These are phyloP conservation scores for Colletotrichum coccodes DNA, from an alignment of 2,329 filamentous ascomycete genomes.

Conservation along the genomic window DNA sequence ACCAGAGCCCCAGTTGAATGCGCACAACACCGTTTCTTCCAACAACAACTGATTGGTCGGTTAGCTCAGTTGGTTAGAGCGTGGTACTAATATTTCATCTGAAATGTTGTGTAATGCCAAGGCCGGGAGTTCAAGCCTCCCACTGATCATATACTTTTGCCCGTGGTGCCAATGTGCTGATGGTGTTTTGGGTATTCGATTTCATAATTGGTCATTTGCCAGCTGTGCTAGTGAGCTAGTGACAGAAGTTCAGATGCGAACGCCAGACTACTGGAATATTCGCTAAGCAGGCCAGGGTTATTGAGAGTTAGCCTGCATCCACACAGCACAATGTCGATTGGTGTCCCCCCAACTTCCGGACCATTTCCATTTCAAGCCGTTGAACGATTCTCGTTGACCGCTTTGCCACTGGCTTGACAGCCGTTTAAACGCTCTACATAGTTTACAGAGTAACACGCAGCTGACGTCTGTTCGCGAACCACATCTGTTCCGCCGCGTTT, in stretches of 20 bases:
- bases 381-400: too few species aligned
- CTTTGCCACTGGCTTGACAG: neutral
- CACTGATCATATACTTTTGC: conserved; percentile 26
- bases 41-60: conserved; percentile 9
- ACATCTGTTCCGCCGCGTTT: neutral
- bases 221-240: too few species aligned
- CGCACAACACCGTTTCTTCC: fast-evolving
- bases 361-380: too few species aligned
- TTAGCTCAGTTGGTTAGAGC: conserved; percentile 34
- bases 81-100: conserved; percentile 31
- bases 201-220: too few species aligned
- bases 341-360: too few species aligned
- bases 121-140: conserved; percentile 33
- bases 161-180: too few species aligned
- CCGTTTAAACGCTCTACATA: neutral
- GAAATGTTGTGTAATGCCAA: conserved; percentile 30
- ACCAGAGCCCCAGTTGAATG: neutral
- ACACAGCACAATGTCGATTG: too few species aligned
- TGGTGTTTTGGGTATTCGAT: too few species aligned
- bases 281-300: too few species aligned
- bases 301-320: too few species aligned
- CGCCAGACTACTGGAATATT: too few species aligned
- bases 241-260: too few species aligned
- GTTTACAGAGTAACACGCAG: neutral
- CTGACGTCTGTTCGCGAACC: neutral